Evolutionary conservation across 352 stramenopile genomes (phyloP).

Genomic region (Phytophthora hibernalis): DNA sequence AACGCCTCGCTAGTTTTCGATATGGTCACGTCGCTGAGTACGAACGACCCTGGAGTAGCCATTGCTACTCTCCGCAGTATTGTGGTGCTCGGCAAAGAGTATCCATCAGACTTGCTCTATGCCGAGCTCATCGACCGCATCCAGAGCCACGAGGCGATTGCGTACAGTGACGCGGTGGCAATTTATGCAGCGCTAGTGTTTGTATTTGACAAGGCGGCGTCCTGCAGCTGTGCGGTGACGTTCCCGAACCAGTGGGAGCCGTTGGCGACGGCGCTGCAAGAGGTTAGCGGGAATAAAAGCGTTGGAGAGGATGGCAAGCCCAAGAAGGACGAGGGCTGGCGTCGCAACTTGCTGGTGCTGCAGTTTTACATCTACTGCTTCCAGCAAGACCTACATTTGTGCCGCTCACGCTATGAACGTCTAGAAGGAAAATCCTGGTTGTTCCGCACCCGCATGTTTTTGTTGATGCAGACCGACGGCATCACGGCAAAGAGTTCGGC

Average conservation of each 20-base stretch:
- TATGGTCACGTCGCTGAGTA: slow-evolving; percentile 86
- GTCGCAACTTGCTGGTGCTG: slow-evolving; percentile 73
- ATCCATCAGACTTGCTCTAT: slow-evolving; percentile 82
- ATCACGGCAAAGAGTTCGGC: slow-evolving; percentile 25
- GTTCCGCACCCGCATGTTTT: slow-evolving; percentile 64
- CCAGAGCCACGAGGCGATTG: slow-evolving; percentile 70
- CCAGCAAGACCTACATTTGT: slow-evolving; percentile 68
- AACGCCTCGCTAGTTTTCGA: slow-evolving; percentile 85
- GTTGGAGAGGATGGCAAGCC: slow-evolving; percentile 36
- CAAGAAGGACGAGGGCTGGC: slow-evolving; percentile 62
- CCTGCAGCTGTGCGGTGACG: slow-evolving; percentile 64
- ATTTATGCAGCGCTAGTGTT: slow-evolving; percentile 87
- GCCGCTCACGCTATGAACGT: slow-evolving; percentile 56
- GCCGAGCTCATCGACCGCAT: slow-evolving; percentile 85
- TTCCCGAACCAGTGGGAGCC: slow-evolving; percentile 82
- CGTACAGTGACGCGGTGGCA: slow-evolving; percentile 72
- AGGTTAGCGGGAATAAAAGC: slow-evolving; percentile 51
- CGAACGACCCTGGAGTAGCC: slow-evolving; percentile 80
- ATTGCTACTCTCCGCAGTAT: slow-evolving; percentile 81
- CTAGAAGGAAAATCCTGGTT: slow-evolving; percentile 64
- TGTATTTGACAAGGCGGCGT: slow-evolving; percentile 76
- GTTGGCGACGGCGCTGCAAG: slow-evolving; percentile 62
- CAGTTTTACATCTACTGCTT: slow-evolving; percentile 89
- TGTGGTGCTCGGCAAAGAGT: slow-evolving; percentile 86
- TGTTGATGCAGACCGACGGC: slow-evolving; percentile 58